phyloP scores from a whole-genome alignment of 371 early-diverging fungal species.

The Phascolomyces articulosus region DNA sequence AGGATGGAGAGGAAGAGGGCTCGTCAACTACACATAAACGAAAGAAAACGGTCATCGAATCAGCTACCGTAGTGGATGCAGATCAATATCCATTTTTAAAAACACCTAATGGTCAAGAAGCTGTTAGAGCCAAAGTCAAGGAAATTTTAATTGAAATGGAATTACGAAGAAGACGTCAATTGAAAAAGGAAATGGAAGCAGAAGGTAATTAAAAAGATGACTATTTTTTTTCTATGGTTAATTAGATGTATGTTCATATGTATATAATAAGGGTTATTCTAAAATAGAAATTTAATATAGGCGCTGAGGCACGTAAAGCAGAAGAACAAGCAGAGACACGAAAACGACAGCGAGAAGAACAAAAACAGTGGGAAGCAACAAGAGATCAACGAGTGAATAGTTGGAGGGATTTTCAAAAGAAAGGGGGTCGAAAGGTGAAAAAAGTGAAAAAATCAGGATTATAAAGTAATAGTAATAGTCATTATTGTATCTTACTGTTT shows the following conservation, averaged over 20 bases:
- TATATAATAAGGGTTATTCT: constrained; percentile 3
- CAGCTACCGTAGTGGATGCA: constrained; percentile 31
- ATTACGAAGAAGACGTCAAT: constrained; percentile 60
- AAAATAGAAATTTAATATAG: constrained; percentile 37
- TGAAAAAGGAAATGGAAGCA: constrained; percentile 74
- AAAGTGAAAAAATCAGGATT: constrained; percentile 38
- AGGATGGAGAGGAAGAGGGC: not conserved
- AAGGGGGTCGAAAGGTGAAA: constrained; percentile 67
- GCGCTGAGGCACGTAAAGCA: constrained; percentile 63
- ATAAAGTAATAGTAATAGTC: too few relatives aligned
- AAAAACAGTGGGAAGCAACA: constrained; percentile 73
- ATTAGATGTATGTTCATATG: not conserved
- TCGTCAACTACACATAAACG: constrained; percentile 1
- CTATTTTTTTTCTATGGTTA: not conserved
- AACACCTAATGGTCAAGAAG: constrained; percentile 34
- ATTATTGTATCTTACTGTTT: too few relatives aligned
- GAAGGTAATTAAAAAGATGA: constrained; percentile 53
- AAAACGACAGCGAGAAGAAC: constrained; percentile 70
- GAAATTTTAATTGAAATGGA: constrained; percentile 69
- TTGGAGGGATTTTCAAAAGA: constrained; percentile 71
- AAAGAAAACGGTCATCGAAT: constrained; percentile 28
- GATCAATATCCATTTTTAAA: constrained; percentile 44
- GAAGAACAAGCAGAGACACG: constrained; percentile 53
- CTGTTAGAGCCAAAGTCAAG: constrained; percentile 60
- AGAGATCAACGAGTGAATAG: constrained; percentile 66